phyloP scores from a whole-genome alignment of 225 moss, liverwort and hornwort species.

The Neckera pumila region DNA sequence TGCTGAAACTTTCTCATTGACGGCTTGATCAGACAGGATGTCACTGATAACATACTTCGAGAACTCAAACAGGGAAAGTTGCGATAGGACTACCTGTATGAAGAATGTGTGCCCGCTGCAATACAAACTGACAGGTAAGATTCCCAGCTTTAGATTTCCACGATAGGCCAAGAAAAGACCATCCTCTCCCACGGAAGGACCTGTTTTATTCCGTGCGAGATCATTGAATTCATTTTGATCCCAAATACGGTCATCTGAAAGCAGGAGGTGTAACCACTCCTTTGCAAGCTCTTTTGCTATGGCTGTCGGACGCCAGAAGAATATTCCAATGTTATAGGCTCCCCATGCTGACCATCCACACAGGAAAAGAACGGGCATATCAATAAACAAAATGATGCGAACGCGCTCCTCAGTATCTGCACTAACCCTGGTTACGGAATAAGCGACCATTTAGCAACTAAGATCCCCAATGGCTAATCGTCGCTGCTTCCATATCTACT shows the following conservation, averaged over 20 bases:
- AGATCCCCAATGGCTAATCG: not conserved
- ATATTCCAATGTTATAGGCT: constrained; percentile 88
- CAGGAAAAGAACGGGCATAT: not conserved
- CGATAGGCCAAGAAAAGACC: constrained; percentile 63
- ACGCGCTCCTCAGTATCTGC: not conserved
- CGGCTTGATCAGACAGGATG: not conserved
- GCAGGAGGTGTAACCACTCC: constrained; percentile 58
- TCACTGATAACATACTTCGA: not conserved
- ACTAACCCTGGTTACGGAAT: not conserved
- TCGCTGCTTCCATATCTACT: not conserved
- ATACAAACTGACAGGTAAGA: constrained; percentile 84
- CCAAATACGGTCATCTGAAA: constrained; percentile 62
- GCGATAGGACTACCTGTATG: constrained; percentile 48
- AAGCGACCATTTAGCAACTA: not conserved
- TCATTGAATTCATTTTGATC: constrained; percentile 95
- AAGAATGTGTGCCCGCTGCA: constrained; percentile 99
- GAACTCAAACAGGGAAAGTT: not conserved
- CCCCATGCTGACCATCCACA: constrained; percentile 49
- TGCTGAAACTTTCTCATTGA: not conserved
- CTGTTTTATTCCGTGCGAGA: constrained; percentile 42
- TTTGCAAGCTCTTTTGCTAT: constrained; percentile 57
- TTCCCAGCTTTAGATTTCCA: constrained; percentile 60
- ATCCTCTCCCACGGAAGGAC: constrained; percentile 44
- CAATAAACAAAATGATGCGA: not conserved
- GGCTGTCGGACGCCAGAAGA: constrained; percentile 73